A percentile compares a stretch with the other conserved stretches of the same genome.
These are phyloP conservation scores for Coffea humblotiana DNA, from an alignment of 305 asterid genomes.

Conservation along the genomic window DNA sequence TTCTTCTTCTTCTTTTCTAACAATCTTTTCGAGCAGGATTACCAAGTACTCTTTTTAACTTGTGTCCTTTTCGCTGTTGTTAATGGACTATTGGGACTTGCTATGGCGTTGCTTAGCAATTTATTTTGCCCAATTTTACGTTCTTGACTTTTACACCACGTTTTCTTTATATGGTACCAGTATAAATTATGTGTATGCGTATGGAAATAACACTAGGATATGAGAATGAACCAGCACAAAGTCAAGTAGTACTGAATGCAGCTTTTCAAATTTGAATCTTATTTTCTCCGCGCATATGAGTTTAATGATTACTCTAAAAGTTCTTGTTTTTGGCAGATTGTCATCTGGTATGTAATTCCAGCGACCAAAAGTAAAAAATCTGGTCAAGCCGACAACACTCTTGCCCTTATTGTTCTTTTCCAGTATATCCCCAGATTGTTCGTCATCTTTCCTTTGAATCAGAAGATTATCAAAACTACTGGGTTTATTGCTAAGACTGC, in stretches of 20 bases:
- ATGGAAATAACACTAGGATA: not conserved
- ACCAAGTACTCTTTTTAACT: no score
- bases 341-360: slow-evolving; percentile 74
- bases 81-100: no score
- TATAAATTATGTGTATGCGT: no score
- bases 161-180: not conserved
- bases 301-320: not conserved
- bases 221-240: not conserved
- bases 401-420: slow-evolving; percentile 84
- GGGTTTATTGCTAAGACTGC: slow-evolving; percentile 94
- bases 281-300: not conserved
- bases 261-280: not conserved
- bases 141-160: no score
- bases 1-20: no score
- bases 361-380: slow-evolving; percentile 54
- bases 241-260: not conserved
- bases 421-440: slow-evolving; percentile 82
- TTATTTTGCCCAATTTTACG: not conserved
- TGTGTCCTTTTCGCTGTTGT: no score
- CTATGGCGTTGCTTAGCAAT: no score
- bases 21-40: no score
- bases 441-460: slow-evolving; percentile 76
- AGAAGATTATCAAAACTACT: slow-evolving; percentile 72
- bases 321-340: slow-evolving; percentile 50
- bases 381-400: slow-evolving; percentile 75